Conservation (phyloP, 1,284 basidiomycete genomes). For the Volvariella volvacea region DNA sequence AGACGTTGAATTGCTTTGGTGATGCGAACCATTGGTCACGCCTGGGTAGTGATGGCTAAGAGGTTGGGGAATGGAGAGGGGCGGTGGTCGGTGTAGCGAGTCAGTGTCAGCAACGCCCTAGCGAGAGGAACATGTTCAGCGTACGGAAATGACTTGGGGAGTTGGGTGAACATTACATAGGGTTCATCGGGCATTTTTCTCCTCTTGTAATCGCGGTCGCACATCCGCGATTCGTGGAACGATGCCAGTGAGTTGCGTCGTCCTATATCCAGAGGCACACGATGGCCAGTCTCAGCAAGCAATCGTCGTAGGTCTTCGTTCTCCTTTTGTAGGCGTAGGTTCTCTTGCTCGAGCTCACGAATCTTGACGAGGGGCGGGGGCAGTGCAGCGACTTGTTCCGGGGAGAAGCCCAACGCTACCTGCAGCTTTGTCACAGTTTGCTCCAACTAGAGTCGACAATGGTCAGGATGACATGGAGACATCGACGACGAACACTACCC, state of each 20-base stretch:
- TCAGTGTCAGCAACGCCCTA: constrained; percentile 37
- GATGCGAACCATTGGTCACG: constrained; percentile 2
- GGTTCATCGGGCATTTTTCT: constrained; percentile 40
- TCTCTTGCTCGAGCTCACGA: constrained; percentile 72
- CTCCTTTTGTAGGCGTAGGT: constrained; percentile 57
- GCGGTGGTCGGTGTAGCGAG: constrained; percentile 45
- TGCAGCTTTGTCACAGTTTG: constrained; percentile 77
- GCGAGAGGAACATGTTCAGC: background rate
- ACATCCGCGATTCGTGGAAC: constrained; percentile 36
- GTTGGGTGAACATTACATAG: constrained; percentile 55
- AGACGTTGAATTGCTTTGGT: constrained; percentile 19
- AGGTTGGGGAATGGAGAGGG: constrained; percentile 53
- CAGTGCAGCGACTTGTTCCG: constrained; percentile 62
- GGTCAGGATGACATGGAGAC: constrained; percentile 3
- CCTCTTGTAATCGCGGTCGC: constrained; percentile 60
- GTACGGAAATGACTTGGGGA: background rate
- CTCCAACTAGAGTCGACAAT: constrained; percentile 48
- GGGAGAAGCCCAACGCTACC: constrained; percentile 57
- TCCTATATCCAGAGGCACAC: constrained; percentile 28
- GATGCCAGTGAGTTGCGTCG: constrained; percentile 35
- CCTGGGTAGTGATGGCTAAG: constrained; percentile 28
- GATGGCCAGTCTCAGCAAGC: constrained; percentile 34
- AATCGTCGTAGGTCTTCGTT: constrained; percentile 62
- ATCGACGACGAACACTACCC: constrained; percentile 17
- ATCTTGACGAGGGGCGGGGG: constrained; percentile 66